Evolutionary conservation across 176 grass and related monocot genomes (phyloP).

Genomic region (Lolium multiflorum): DNA sequence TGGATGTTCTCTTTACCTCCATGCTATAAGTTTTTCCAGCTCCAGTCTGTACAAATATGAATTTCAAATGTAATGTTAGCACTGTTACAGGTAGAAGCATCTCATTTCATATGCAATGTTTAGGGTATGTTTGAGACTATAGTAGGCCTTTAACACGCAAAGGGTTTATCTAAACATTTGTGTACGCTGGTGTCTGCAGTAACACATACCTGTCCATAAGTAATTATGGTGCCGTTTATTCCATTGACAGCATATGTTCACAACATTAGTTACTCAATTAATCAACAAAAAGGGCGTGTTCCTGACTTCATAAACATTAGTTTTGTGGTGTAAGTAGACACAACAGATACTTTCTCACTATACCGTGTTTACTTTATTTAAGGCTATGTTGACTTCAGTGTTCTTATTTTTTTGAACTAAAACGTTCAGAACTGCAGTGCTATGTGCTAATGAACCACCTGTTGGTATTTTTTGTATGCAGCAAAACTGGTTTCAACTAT

Average conservation of each 20-base stretch:
- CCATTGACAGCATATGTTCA: constrained; percentile 69
- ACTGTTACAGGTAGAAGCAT: neutral
- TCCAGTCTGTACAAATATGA: constrained; percentile 62
- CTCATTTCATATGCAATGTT: neutral
- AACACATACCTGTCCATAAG: constrained; percentile 78
- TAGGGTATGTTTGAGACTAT: constrained; percentile 20
- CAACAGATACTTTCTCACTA: no score
- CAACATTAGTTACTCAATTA: constrained; percentile 20
- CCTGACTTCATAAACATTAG: no score
- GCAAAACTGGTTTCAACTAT: no score
- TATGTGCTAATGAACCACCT: no score
- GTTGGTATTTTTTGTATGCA: no score
- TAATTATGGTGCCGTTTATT: constrained; percentile 80
- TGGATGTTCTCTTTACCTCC: constrained; percentile 57
- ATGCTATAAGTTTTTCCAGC: constrained; percentile 87
- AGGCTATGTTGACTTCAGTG: no score
- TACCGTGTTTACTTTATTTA: no score
- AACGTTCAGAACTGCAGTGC: no score
- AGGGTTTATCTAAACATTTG: constrained; percentile 26
- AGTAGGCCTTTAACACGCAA: neutral
- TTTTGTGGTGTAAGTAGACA: no score
- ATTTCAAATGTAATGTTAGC: constrained; percentile 35
- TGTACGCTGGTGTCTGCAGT: constrained; percentile 20
- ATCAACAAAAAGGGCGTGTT: no score
- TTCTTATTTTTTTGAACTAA: no score